Base-by-base conservation (phyloP, 1,284 basidiomycete species). In the Rhodotorula sp. region DNA sequence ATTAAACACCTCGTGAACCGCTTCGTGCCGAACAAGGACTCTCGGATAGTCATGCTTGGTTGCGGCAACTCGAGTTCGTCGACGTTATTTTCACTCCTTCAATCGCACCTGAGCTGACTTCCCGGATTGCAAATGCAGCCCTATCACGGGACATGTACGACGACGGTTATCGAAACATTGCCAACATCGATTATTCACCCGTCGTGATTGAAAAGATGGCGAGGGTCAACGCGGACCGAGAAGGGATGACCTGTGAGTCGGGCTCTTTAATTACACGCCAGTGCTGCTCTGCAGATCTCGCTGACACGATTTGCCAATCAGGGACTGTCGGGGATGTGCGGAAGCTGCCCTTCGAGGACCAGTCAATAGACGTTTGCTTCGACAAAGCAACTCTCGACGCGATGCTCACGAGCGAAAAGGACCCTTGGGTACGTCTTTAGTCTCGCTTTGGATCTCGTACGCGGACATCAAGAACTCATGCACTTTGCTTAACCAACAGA, bases 301-400 rank as follows among this genome's bases (percentile, higher is more conserved):
- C 15, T 12, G 6, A 12, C n/a, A 28, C n/a, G 50, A 38, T 21
- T 62, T 43, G 3, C 2, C 38, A 10, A 12, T 10, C 66, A 92
- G 90, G 90, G 93, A 84, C 87, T 63, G 90, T 90, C 82, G 95
- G 93, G 90, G 93, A 95, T 78, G 87, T 95, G 31, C 85, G 93
- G 34, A 80, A 87, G 43, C 83, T 97, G 23, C 81, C 85, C 43
- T 92, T 94, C 73, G 85, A 85, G 0, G 83, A 88, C 65, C 83
- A 82, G 3, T 85, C 85, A 2, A 93, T 95, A 78, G 92, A 95
- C 79, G 83, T 95, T 56, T 91, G 89, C 0, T 89, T 97, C 61
- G 93, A 97, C 82, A 97, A 86, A 88, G 87, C 88, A 71, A 95
- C 92, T 0, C 94, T 95, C 92, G 93, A 95, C 80, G 92, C 93